phyloP scores from a whole-genome alignment of 257 asterid species.

The Rhazya stricta region DNA sequence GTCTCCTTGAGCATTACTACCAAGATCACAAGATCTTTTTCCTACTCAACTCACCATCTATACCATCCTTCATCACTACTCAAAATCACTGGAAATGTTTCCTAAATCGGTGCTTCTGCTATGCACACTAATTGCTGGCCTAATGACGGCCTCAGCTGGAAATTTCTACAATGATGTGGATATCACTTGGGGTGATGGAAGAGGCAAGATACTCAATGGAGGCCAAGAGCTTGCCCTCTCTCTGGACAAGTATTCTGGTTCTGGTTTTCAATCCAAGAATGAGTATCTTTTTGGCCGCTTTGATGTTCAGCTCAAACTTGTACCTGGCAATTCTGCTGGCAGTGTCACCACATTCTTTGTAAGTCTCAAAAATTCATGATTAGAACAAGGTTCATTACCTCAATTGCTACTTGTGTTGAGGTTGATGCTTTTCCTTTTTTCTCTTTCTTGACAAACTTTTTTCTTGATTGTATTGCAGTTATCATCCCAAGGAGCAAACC shows the following conservation, averaged over 20 bases:
- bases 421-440: no score
- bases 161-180: constrained; percentile 41
- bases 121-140: constrained; percentile 21
- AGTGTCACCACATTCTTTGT: constrained; percentile 68
- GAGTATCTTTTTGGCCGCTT: constrained; percentile 42
- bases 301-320: constrained; percentile 59
- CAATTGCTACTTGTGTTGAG: neutral
- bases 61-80: neutral
- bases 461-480: constrained; percentile 23
- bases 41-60: neutral
- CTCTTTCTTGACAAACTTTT: neutral
- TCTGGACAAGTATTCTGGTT: constrained; percentile 57
- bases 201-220: constrained; percentile 30
- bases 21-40: neutral
- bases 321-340: constrained; percentile 67
- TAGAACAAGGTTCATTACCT: neutral
- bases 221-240: constrained; percentile 44
- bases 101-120: neutral
- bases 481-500: constrained; percentile 32
- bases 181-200: constrained; percentile 45
- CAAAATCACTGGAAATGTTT: neutral
- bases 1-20: neutral
- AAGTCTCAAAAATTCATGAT: constrained; percentile 14
- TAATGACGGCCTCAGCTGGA: constrained; percentile 40
- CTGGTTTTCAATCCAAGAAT: constrained; percentile 53